Evolutionary conservation across 192 early-diverging fungal species (phyloP), one percentile per base, ranked within the genome.

Genomic region (Backusella luteola): DNA sequence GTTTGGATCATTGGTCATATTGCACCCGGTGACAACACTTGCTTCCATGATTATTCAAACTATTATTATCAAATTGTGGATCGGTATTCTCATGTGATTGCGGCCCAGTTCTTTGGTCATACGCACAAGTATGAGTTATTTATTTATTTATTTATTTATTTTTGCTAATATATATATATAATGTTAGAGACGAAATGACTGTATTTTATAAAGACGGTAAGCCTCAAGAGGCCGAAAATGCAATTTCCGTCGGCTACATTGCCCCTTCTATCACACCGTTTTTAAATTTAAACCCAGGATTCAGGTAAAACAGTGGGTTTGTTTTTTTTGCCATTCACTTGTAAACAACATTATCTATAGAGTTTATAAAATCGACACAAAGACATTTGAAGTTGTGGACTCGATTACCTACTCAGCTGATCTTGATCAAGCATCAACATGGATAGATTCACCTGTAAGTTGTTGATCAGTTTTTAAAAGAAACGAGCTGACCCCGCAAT

Each of bases 1-100:
- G 89, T 84, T n/a, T 90, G 86, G 86, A 89, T 90, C 14, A 85
- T 88, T 76, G 84, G 87, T 26, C 88, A 89, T 78, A 84, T 87
- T 42, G 74, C 78, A 7, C 88, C 88, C 32, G 85, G 85, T 5
- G 78, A 83, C 36, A 80, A 69, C 14, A 85, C 84, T 17, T 87
- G 87, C 17, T 66, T 86, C 36, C 84, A 87, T 76, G 85, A 86
- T 69, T 87, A 84, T 73, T 83, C 83, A 38, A 85, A 86, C 11
- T 78, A 85, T 7, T 89, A 86, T 70, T 82, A 87, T 79, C 88
- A 87, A 67, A 84, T 88, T 35, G 79, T 89, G 12, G 85, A 86
- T 53, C 84, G 88, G 15, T 89, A 87, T 68, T 81, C 86, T 2
- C 85, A 87, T 44, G 84, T 87, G 46, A 86, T 89, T 80, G 84